phyloP scores from a whole-genome alignment of 306 rosid species.

The Citrullus amarus region DNA sequence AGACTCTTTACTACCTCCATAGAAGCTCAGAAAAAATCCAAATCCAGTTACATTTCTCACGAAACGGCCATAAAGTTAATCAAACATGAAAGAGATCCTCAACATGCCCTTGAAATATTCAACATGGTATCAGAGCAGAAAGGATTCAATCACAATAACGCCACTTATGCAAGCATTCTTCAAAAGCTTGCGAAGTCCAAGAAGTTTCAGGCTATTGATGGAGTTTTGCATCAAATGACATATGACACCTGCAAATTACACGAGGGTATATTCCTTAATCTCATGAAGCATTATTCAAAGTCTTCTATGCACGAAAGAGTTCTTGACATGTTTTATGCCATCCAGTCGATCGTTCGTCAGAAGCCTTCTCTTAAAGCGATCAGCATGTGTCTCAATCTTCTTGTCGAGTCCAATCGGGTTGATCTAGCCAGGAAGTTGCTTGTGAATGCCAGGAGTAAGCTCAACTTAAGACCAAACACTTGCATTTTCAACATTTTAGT shows the following conservation, averaged over 20 bases:
- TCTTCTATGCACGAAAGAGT: slow-evolving; percentile 51
- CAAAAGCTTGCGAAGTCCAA: slow-evolving; percentile 57
- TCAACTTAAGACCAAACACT: slow-evolving; percentile 46
- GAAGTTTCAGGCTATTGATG: slow-evolving; percentile 58
- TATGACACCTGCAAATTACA: slow-evolving; percentile 75
- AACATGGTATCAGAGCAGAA: slow-evolving; percentile 60
- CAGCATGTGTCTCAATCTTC: slow-evolving; percentile 70
- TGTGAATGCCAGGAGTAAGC: slow-evolving; percentile 37
- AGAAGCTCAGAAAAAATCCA: slow-evolving; percentile 30
- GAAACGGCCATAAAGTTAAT: slow-evolving; percentile 48
- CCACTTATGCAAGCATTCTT: slow-evolving; percentile 59
- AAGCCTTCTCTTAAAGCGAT: slow-evolving; percentile 70
- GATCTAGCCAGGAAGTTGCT: slow-evolving; percentile 62
- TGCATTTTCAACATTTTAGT: slow-evolving; percentile 75
- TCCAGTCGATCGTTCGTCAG: slow-evolving; percentile 52
- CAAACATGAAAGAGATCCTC: slow-evolving; percentile 73
- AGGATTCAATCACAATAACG: slow-evolving; percentile 63
- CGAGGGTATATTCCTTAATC: slow-evolving; percentile 65
- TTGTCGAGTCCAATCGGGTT: slow-evolving; percentile 49
- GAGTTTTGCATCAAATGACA: slow-evolving; percentile 57
- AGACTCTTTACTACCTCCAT: slow-evolving; percentile 1
- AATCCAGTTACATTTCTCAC: slow-evolving; percentile 44
- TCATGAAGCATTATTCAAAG: slow-evolving; percentile 70
- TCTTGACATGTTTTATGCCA: slow-evolving; percentile 44
- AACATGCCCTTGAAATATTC: slow-evolving; percentile 61